Percentiles rank a stretch among this genome's conserved stretches.
These are phyloP conservation scores for Periconia sp. DNA, from an alignment of 2,329 filamentous ascomycete species.

Conservation along the genomic window DNA sequence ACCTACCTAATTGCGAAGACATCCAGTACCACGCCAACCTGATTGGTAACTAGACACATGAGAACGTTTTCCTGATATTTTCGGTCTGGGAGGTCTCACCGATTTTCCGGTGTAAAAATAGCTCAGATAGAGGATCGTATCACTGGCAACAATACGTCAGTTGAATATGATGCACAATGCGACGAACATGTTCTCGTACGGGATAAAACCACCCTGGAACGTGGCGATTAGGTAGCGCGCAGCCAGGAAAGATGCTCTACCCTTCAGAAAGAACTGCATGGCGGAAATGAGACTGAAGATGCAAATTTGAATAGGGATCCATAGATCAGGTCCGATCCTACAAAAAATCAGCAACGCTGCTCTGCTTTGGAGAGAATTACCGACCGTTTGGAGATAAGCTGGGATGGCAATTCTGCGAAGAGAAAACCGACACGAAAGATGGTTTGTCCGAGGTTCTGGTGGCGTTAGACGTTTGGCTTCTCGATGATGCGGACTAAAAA, in stretches of 20 bases:
- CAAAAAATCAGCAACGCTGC: not conserved
- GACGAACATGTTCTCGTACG: constrained; percentile 19
- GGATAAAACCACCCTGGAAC: constrained; percentile 55
- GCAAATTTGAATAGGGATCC: constrained; percentile 45
- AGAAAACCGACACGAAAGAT: constrained; percentile 82
- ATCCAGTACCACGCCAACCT: constrained; percentile 46
- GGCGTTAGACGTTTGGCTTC: not conserved
- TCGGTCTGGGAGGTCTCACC: not conserved
- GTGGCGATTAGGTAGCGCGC: constrained; percentile 42
- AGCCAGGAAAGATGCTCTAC: constrained; percentile 42
- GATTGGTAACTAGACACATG: constrained; percentile 45
- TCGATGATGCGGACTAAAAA: not conserved
- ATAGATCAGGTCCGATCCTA: constrained; percentile 39
- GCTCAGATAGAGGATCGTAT: constrained; percentile 22
- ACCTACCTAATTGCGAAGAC: constrained; percentile 19
- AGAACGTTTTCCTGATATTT: too few relatives aligned
- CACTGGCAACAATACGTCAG: constrained; percentile 52
- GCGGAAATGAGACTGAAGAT: constrained; percentile 50
- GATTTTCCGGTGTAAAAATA: constrained; percentile 66
- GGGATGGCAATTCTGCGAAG: constrained; percentile 44
- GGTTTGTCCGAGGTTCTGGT: constrained; percentile 26
- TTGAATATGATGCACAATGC: not conserved
- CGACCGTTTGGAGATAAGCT: constrained; percentile 43
- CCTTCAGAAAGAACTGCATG: constrained; percentile 67
- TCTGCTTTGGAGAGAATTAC: not conserved